These are phyloP conservation scores for Phlegmacium glaucopus DNA, from an alignment of 768 basidiomycete genomes.

Conservation along the genomic window DNA sequence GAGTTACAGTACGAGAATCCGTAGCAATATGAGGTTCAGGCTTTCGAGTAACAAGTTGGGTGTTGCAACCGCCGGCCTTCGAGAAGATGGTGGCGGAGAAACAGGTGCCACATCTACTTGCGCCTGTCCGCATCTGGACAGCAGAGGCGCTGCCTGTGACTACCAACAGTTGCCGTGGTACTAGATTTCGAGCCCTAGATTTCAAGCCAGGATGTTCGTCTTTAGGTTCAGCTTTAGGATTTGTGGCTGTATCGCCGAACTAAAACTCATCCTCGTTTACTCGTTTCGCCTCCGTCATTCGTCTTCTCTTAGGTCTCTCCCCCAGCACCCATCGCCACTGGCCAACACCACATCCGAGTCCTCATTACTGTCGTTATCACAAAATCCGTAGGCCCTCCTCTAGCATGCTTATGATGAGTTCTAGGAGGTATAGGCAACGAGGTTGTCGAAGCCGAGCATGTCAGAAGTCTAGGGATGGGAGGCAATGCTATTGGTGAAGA, in stretches of 20 bases:
- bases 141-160: constrained; percentile 24
- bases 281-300: constrained; percentile 28
- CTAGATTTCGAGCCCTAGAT: constrained; percentile 8
- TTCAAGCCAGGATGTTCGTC: constrained; percentile 15
- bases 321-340: constrained; percentile 34
- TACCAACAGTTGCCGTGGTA: constrained; percentile 8
- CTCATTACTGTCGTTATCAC: constrained; percentile 45
- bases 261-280: constrained; percentile 54
- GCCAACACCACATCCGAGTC: no score
- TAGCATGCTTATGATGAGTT: constrained; percentile 48
- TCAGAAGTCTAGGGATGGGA: constrained; percentile 38
- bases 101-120: constrained; percentile 38
- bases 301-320: constrained; percentile 35
- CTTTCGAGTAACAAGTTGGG: constrained; percentile 1
- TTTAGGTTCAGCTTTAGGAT: constrained; percentile 11
- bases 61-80: constrained; percentile 27
- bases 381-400: constrained; percentile 40
- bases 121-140: constrained; percentile 34
- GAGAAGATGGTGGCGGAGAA: constrained; percentile 66
- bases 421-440: constrained; percentile 67
- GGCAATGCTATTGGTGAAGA: constrained; percentile 21
- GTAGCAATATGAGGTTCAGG: constrained; percentile 2
- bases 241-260: constrained; percentile 29
- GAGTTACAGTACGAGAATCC: constrained; percentile 38
- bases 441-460: constrained; percentile 62